Evolutionary conservation across 2,329 filamentous ascomycete genomes (phyloP).

Genomic region (Diaporthe citri): DNA sequence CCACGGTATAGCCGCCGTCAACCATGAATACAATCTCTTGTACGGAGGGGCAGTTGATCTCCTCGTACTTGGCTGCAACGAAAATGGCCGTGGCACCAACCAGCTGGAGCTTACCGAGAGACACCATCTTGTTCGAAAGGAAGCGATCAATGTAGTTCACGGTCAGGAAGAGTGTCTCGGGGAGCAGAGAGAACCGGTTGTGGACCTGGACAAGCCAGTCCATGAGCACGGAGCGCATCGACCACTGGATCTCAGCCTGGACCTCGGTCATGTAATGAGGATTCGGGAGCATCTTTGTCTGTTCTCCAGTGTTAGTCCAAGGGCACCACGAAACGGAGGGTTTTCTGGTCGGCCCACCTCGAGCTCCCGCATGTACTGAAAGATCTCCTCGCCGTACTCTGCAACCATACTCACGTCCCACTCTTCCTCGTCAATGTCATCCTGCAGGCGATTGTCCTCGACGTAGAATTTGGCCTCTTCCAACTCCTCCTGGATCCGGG

Average conservation of each 20-base stretch:
- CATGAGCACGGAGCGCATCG: conserved; percentile 96
- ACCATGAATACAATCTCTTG: conserved; percentile 99
- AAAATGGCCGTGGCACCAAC: conserved; percentile 97
- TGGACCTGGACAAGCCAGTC: conserved; percentile 99
- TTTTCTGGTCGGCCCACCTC: conserved; percentile 71
- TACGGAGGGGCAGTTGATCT: conserved; percentile 97
- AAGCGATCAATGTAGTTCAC: conserved; percentile 99
- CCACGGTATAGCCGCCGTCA: conserved; percentile 86
- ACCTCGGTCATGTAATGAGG: conserved; percentile 91
- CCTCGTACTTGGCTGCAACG: conserved; percentile 97
- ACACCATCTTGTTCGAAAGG: conserved; percentile 93
- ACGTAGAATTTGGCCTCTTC: conserved; percentile 75
- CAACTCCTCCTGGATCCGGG: conserved; percentile 79
- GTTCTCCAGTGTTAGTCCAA: conserved; percentile 44
- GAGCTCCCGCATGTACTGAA: conserved; percentile 88
- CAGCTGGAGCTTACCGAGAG: conserved; percentile 92
- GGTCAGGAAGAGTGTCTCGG: conserved; percentile 93
- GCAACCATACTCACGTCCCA: conserved; percentile 99
- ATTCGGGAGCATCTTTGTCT: conserved; percentile 74
- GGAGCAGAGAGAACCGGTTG: conserved; percentile 87
- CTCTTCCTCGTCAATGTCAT: conserved; percentile 88
- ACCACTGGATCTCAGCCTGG: conserved; percentile 98
- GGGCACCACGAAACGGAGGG: no score
- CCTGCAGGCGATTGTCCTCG: conserved; percentile 72
- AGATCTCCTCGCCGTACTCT: conserved; percentile 96